These are phyloP conservation scores for Anisodus acutangulus DNA, from an alignment of 257 asterid species.

Conservation along the genomic window DNA sequence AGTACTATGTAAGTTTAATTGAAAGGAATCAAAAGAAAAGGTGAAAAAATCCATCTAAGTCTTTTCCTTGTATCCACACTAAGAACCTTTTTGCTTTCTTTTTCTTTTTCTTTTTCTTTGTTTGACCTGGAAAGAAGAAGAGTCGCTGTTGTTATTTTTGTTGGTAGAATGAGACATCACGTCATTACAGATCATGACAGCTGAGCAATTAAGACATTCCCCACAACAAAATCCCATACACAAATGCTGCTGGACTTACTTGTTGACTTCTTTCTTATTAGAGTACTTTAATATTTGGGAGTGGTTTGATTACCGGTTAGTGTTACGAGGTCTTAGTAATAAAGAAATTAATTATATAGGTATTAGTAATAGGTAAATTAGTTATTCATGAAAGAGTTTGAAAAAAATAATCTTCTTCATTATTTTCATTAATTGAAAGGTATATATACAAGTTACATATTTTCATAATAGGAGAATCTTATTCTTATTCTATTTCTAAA, in stretches of 20 bases:
- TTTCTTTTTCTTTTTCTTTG: constrained; percentile 31
- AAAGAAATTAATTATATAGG: too few species aligned
- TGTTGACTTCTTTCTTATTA: not conserved
- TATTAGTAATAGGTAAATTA: too few species aligned
- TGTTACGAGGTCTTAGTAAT: too few species aligned
- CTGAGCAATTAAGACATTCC: constrained; percentile 45
- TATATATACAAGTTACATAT: too few species aligned
- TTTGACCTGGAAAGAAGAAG: constrained; percentile 48
- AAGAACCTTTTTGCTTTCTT: constrained; percentile 32
- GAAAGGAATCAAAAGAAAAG: constrained; percentile 46
- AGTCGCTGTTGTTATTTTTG: constrained; percentile 31
- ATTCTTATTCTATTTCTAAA: too few species aligned
- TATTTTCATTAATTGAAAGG: too few species aligned
- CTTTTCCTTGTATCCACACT: constrained; percentile 35
- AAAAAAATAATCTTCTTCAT: too few species aligned
- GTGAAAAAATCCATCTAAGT: constrained; percentile 25
- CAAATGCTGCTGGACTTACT: constrained; percentile 12
- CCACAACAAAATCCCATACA: constrained; percentile 29
- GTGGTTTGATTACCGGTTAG: too few species aligned
- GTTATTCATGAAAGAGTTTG: too few species aligned
- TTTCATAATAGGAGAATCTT: too few species aligned
- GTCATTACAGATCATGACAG: constrained; percentile 50
- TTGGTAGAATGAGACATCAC: constrained; percentile 34
- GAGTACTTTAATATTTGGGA: too few species aligned
- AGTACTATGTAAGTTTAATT: constrained; percentile 35